A percentile compares a stretch with the other conserved stretches of the same genome.
phyloP scores from a whole-genome alignment of 345 rosid species.

The Salix koriyanagi region DNA sequence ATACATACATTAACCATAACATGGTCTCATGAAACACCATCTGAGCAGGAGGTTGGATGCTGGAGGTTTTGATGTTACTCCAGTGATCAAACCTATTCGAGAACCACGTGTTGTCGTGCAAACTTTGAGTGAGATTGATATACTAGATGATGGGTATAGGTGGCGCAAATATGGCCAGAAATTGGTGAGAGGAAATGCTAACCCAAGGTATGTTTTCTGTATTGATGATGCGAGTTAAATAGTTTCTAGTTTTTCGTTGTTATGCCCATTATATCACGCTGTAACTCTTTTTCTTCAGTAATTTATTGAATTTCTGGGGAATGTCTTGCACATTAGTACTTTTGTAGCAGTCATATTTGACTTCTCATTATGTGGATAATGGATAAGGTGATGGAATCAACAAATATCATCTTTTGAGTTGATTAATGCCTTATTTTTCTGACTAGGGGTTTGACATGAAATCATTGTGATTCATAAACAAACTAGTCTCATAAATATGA shows the following conservation, averaged over 20 bases:
- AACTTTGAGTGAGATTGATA: slow-evolving; percentile 93
- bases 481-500: background rate
- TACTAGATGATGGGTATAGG: slow-evolving; percentile 93
- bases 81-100: slow-evolving; percentile 90
- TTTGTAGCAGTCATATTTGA: background rate
- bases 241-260: background rate
- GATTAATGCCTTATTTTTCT: background rate
- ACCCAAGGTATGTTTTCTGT: slow-evolving; percentile 59
- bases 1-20: slow-evolving; percentile 11
- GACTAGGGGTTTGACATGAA: background rate
- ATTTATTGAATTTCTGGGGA: background rate
- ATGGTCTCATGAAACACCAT: background rate
- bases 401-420: background rate
- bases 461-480: background rate
- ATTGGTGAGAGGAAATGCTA: slow-evolving; percentile 96
- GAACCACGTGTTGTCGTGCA: slow-evolving; percentile 99
- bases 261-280: background rate
- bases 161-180: slow-evolving; percentile 99
- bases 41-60: slow-evolving; percentile 72
- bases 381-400: background rate
- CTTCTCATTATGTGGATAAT: background rate
- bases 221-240: slow-evolving; percentile 7
- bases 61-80: slow-evolving; percentile 67
- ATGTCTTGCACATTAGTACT: background rate
- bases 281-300: background rate